Conservation (phyloP, 129 eudicot genomes). For the Pseudognaphalium luteoalbum region DNA sequence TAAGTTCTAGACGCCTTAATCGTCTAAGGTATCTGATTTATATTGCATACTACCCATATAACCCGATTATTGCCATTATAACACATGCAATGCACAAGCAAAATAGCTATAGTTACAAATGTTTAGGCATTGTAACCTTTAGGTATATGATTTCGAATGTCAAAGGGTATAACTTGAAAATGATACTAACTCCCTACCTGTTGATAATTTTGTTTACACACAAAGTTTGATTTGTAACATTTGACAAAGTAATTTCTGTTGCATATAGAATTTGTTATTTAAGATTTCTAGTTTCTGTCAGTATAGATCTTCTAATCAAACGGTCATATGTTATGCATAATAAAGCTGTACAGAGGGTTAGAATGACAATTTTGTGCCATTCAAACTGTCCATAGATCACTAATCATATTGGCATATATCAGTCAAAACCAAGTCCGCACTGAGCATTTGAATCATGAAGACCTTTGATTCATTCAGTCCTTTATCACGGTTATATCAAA, state of each 20-base stretch:
- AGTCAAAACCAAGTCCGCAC: not conserved
- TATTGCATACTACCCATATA: not conserved
- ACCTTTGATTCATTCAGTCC: not conserved
- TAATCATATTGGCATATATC: not conserved
- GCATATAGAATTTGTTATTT: not conserved
- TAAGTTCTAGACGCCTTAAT: slow-evolving; percentile 94
- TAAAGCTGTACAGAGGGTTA: no score
- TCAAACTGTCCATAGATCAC: not conserved
- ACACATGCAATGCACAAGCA: not conserved
- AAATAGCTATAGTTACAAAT: not conserved
- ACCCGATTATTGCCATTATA: slow-evolving; percentile 1
- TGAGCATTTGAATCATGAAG: not conserved
- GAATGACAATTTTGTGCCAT: not conserved
- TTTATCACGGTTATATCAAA: not conserved
- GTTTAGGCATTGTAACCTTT: slow-evolving; percentile 6
- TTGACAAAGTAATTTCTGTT: not conserved
- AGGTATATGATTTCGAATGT: not conserved
- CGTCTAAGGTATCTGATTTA: slow-evolving; percentile 74
- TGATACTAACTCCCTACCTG: not conserved
- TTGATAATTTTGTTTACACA: not conserved
- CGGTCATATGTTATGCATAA: not conserved
- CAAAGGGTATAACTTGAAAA: not conserved
- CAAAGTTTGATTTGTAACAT: not conserved
- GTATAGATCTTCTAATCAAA: not conserved
- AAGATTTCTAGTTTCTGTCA: not conserved